Evolutionary conservation across 768 basidiomycete species (phyloP), one percentile per base, ranked within the genome.

Genomic region (Austroboletus eburneus): DNA sequence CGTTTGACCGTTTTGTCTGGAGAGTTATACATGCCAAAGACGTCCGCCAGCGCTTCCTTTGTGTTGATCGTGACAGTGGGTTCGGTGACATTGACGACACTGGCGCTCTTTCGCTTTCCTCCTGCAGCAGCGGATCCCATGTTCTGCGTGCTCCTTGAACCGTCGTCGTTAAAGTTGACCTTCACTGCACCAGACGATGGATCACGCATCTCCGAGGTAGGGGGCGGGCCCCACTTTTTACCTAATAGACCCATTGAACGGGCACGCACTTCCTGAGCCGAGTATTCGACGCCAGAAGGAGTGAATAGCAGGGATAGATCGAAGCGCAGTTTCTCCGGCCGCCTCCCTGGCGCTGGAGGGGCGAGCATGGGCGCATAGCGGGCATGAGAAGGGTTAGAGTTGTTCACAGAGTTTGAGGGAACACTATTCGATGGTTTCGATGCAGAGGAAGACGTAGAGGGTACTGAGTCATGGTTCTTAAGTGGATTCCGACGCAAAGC

Each of bases 51-150:
- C 4, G 96, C 96, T 52, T 91, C 90, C 64, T 92, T 94, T 23
- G 96, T 99, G 63, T 96, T 96, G 57, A 98, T 91, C 1, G 96
- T 99, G 6, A 98, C 85, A 0, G 90, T 91, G 4, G 89, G 87
- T 63, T 91, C 89, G 14, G 71, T 73, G 14, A 66, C 75, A 23
- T 65, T 68, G 48, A 70, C 61, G 33, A 71, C 61, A 16, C 34
- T 56, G 25, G 76, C 54, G 49, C 73, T 76, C 67, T 71, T 78
- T 44, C 79, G 69, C 22, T 69, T 70, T 42, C 61, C 56, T 16
- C 58, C 56, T 1, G 52, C 45, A 13, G 46, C 49, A n/a, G 52
- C 53, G 9, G 61, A 65, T 44, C 69, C 68, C 56, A 65, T 63
- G 27, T 68, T 70, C 30, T 70, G 73, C 21, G 65, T 60, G 30